Evolutionary conservation across 139 green algal genomes (phyloP).

Genomic region (Auxenochlorella pyrenoidosa): DNA sequence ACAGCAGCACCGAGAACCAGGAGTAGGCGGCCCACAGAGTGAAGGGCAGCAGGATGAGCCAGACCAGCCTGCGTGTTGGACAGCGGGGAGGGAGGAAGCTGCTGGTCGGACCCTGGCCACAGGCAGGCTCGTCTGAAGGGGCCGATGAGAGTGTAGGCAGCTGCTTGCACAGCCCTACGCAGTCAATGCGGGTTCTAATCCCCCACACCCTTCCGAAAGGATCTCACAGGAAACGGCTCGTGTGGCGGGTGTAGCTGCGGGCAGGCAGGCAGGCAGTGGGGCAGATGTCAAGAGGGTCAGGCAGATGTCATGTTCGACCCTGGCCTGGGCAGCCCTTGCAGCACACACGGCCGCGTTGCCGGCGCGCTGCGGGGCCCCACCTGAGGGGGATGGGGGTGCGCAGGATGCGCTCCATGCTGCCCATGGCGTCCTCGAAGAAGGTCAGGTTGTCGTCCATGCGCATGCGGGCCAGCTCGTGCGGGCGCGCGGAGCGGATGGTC

Average conservation of each 20-base stretch:
- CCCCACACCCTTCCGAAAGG: slow-evolving; percentile 43
- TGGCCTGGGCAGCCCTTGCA: not conserved
- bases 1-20: slow-evolving; percentile 71
- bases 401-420: slow-evolving; percentile 79
- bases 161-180: not conserved
- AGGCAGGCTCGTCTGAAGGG: not conserved
- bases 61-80: slow-evolving; percentile 12
- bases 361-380: no score
- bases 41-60: slow-evolving; percentile 44
- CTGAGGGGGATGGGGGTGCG: slow-evolving; percentile 81
- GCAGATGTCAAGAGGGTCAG: no score
- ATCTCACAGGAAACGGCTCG: slow-evolving; percentile 72
- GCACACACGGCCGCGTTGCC: no score
- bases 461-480: slow-evolving; percentile 31
- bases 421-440: slow-evolving; percentile 75
- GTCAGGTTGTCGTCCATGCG: slow-evolving; percentile 71
- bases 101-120: not conserved
- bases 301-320: no score
- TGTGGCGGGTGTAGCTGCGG: slow-evolving; percentile 65
- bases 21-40: slow-evolving; percentile 72
- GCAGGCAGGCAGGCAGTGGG: not conserved
- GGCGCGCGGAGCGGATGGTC: not conserved
- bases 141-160: not conserved
- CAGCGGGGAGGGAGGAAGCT: not conserved
- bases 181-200: no score